A percentile compares a stretch with the other conserved stretches of the same genome.
Evolutionary conservation across 1,284 basidiomycete genomes (phyloP).

Genomic region (Cryptococcus neoformans): DNA sequence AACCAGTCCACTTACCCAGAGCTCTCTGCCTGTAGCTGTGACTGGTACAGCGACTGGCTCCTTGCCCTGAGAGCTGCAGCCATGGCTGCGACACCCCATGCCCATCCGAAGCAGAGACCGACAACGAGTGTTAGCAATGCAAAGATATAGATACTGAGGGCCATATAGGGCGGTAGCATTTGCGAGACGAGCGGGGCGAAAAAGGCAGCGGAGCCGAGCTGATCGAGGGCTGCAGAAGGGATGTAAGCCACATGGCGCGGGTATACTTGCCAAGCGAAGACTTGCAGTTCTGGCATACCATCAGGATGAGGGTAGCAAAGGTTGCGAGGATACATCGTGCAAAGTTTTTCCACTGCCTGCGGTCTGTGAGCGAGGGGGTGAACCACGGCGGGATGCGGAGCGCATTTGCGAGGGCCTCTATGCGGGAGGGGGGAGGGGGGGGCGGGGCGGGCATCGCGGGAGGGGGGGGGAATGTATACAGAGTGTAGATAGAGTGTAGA

Average conservation of each 20-base stretch:
- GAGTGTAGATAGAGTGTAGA: neutral
- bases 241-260: neutral
- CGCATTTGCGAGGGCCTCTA: conserved; percentile 9
- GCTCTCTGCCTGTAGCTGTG: conserved; percentile 54
- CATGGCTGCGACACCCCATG: conserved; percentile 68
- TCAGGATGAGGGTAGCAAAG: conserved; percentile 31
- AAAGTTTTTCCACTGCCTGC: conserved; percentile 44
- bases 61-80: conserved; percentile 61
- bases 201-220: conserved; percentile 36
- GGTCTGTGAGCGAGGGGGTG: conserved; percentile 14
- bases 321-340: conserved; percentile 35
- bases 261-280: neutral
- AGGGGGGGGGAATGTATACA: neutral
- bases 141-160: conserved; percentile 40
- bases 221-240: conserved; percentile 21
- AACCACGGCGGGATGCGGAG: conserved; percentile 30
- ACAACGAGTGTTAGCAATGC: conserved; percentile 55
- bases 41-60: conserved; percentile 55
- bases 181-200: conserved; percentile 35
- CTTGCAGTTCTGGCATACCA: conserved; percentile 33
- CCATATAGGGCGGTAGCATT: conserved; percentile 46
- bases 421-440: neutral
- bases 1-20: conserved; percentile 48
- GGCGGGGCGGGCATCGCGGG: neutral
- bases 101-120: conserved; percentile 71